A percentile compares a stretch with the other conserved stretches of the same genome.
Evolutionary conservation across 495 filamentous ascomycete genomes (phyloP).

Genomic region (Xylaria acuta): DNA sequence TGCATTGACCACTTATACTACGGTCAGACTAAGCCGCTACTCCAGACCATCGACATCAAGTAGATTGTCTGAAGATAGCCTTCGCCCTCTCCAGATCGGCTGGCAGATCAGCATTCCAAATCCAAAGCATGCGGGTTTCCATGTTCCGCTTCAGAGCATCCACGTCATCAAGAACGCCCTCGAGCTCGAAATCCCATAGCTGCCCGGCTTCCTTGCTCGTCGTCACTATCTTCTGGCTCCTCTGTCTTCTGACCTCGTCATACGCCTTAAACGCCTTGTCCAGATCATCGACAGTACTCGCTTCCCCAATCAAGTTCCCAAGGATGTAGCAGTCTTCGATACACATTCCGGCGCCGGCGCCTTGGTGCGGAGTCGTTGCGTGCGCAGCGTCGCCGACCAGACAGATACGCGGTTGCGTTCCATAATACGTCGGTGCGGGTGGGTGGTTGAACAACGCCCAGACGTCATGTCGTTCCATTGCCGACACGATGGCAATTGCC

Average conservation of each 20-base stretch:
- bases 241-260: slow-evolving; percentile 62
- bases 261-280: slow-evolving; percentile 66
- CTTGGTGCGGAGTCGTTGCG: slow-evolving; percentile 72
- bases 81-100: slow-evolving; percentile 36
- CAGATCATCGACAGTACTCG: slow-evolving; percentile 45
- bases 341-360: slow-evolving; percentile 70
- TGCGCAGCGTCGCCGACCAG: slow-evolving; percentile 75
- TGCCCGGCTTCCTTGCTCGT: slow-evolving; percentile 50
- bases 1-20: background rate
- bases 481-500: slow-evolving; percentile 41
- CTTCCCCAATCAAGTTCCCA: slow-evolving; percentile 59
- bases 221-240: slow-evolving; percentile 50
- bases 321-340: slow-evolving; percentile 72
- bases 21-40: background rate
- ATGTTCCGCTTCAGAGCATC: slow-evolving; percentile 41
- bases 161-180: slow-evolving; percentile 36
- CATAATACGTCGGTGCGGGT: slow-evolving; percentile 61
- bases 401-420: slow-evolving; percentile 50
- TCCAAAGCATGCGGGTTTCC: slow-evolving; percentile 40
- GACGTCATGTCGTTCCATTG: slow-evolving; percentile 43
- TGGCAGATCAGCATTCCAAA: slow-evolving; percentile 44
- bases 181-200: slow-evolving; percentile 47
- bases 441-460: slow-evolving; percentile 72
- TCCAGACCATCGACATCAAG: slow-evolving; percentile 7
- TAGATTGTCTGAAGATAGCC: background rate